A percentile compares a stretch with the other conserved stretches of the same genome.
These are phyloP conservation scores for Sporothrix pseudoabietina DNA, from an alignment of 2,329 filamentous ascomycete genomes.

Conservation along the genomic window DNA sequence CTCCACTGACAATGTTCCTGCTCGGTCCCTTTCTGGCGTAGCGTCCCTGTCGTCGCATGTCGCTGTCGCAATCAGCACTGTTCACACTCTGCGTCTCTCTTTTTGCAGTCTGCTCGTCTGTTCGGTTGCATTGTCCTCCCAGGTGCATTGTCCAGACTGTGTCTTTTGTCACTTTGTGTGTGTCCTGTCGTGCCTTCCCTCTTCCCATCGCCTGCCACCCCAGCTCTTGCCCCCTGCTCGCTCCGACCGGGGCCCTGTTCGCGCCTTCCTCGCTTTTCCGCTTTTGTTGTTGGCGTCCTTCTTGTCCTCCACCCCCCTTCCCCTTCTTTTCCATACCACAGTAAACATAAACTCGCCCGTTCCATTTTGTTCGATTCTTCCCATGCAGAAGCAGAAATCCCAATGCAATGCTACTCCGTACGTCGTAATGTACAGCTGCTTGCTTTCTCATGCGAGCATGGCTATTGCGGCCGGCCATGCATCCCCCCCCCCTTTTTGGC, in stretches of 20 bases:
- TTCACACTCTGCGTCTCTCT: background rate
- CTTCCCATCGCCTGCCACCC: background rate
- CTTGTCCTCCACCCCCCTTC: too few species aligned
- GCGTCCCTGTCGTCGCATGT: background rate
- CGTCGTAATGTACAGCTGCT: too few species aligned
- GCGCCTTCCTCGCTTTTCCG: conserved; percentile 3
- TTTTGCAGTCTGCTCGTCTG: background rate
- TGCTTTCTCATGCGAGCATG: background rate
- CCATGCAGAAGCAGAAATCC: conserved; percentile 14
- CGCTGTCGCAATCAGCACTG: background rate
- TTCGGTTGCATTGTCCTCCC: conserved; percentile 11
- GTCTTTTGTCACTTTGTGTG: background rate
- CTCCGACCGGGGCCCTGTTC: background rate
- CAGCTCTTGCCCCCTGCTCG: background rate
- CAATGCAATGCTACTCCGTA: conserved; percentile 4
- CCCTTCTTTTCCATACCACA: background rate
- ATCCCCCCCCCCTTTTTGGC: conserved; percentile 20
- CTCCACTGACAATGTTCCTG: conserved; percentile 11
- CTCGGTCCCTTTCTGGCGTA: background rate
- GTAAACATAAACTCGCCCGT: background rate
- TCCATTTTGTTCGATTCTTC: background rate
- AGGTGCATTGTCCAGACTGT: conserved; percentile 4
- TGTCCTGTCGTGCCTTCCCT: background rate
- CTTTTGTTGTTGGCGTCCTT: background rate
- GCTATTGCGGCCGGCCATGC: background rate